A percentile compares a stretch with the other conserved stretches of the same genome.
Evolutionary conservation across 148 eudicot species (phyloP).

Genomic region (Cornus kousa): DNA sequence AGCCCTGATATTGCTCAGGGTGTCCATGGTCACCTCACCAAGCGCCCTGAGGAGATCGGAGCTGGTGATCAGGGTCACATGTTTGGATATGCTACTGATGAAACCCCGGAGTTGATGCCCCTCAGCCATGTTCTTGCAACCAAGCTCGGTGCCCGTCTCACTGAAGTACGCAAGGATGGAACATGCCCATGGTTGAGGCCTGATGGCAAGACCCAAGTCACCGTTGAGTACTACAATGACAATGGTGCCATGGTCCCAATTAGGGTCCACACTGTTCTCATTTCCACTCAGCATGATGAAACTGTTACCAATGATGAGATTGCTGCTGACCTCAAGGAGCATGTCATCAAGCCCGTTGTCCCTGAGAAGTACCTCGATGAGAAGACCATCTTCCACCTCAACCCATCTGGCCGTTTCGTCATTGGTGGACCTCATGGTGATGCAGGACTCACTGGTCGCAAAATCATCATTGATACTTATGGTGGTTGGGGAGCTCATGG

Average conservation of each 20-base stretch:
- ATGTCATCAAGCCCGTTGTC: constrained; percentile 20
- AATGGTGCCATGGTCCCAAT: constrained; percentile 7
- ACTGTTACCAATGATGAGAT: constrained; percentile 9
- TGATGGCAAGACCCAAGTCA: constrained; percentile 9
- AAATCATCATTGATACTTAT: constrained; percentile 11
- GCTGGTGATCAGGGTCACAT: constrained; percentile 11
- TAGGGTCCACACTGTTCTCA: constrained; percentile 10
- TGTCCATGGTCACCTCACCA: constrained; percentile 12
- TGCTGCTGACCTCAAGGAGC: constrained; percentile 18
- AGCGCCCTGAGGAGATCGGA: constrained; percentile 9
- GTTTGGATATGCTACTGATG: constrained; percentile 12
- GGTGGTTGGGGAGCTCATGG: constrained; percentile 23
- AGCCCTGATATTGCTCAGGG: constrained; percentile 14
- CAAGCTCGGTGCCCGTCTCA: constrained; percentile 7
- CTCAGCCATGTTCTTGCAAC: constrained; percentile 11
- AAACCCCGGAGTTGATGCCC: constrained; percentile 6
- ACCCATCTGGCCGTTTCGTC: constrained; percentile 10
- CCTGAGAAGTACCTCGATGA: constrained; percentile 20
- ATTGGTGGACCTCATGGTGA: constrained; percentile 11
- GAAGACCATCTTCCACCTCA: constrained; percentile 15
- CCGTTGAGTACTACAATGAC: constrained; percentile 7
- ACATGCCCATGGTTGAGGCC: constrained; percentile 11
- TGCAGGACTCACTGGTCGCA: constrained; percentile 8
- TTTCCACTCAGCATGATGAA: constrained; percentile 9
- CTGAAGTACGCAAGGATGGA: constrained; percentile 4